Evolutionary conservation across 1,139 yeast species (phyloP).

Genomic region (Hansenula sp.): DNA sequence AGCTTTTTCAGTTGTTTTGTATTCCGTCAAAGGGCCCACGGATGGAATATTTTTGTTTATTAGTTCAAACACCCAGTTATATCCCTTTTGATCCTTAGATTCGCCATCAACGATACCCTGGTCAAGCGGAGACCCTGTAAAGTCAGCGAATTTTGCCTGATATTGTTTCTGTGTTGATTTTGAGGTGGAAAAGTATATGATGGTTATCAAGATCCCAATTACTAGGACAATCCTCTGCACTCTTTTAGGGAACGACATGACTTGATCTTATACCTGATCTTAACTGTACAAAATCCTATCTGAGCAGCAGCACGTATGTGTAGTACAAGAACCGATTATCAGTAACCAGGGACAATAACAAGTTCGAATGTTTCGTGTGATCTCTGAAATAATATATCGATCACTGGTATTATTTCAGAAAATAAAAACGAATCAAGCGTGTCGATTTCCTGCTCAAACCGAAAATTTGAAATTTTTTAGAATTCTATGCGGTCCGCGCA

Average conservation of each 20-base stretch:
- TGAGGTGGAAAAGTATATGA: slow-evolving; percentile 1
- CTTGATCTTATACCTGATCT: too few species aligned
- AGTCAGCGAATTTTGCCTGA: neutral
- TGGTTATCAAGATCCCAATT: neutral
- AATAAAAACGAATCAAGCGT: too few species aligned
- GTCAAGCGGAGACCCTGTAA: neutral
- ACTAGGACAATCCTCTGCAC: neutral
- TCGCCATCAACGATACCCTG: neutral
- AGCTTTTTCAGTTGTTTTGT: slow-evolving; percentile 24
- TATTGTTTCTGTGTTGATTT: neutral
- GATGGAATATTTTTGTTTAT: slow-evolving; percentile 25
- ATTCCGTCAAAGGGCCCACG: slow-evolving; percentile 21
- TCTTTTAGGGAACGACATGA: neutral
- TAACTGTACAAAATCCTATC: neutral
- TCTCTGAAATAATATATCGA: too few species aligned
- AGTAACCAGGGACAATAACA: too few species aligned
- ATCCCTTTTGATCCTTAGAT: slow-evolving; percentile 6
- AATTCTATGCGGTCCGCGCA: too few species aligned
- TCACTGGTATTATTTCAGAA: too few species aligned
- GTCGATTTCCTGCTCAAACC: too few species aligned
- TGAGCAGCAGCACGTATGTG: neutral
- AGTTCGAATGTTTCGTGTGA: too few species aligned
- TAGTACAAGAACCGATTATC: neutral
- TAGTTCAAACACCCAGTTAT: slow-evolving; percentile 24
- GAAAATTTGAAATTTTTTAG: too few species aligned